Evolutionary conservation across 805 yeast genomes (phyloP).

Genomic region (Metschnikowia dekortorum): DNA sequence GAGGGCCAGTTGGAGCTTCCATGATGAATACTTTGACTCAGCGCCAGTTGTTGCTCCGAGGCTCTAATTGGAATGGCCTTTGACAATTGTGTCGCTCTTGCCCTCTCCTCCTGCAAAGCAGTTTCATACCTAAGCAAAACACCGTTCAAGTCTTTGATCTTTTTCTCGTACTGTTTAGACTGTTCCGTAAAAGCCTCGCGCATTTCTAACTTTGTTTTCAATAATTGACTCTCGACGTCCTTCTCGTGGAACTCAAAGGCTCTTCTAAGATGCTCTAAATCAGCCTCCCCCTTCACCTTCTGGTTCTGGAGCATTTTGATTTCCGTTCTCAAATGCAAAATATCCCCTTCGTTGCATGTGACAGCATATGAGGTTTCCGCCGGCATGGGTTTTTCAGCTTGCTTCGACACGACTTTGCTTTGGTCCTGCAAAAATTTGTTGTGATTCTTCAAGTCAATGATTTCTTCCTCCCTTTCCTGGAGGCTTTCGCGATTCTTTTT

Average conservation of each 20-base stretch:
- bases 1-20: not conserved
- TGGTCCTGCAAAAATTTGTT: not conserved
- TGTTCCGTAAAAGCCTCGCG: constrained; percentile 22
- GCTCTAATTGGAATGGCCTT: constrained; percentile 36
- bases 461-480: constrained; percentile 25
- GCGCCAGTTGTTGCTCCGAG: not conserved
- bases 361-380: not conserved
- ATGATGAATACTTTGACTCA: constrained; percentile 5
- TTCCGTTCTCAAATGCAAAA: constrained; percentile 2
- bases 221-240: constrained; percentile 21
- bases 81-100: constrained; percentile 30
- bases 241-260: constrained; percentile 15
- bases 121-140: constrained; percentile 31
- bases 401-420: not conserved
- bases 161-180: constrained; percentile 29
- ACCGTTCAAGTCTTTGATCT: constrained; percentile 30
- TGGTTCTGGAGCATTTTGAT: constrained; percentile 18
- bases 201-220: constrained; percentile 23
- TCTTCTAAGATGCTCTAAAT: constrained; percentile 15
- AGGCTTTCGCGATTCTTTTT: constrained; percentile 20
- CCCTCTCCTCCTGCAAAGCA: constrained; percentile 34
- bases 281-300: constrained; percentile 16
- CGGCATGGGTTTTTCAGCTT: not conserved
- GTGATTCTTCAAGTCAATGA: constrained; percentile 8
- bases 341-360: not conserved